Percentiles rank a stretch among this genome's conserved stretches.
These are phyloP conservation scores for Zymoseptoria tritici DNA, from an alignment of 2,329 filamentous ascomycete species.

Conservation along the genomic window DNA sequence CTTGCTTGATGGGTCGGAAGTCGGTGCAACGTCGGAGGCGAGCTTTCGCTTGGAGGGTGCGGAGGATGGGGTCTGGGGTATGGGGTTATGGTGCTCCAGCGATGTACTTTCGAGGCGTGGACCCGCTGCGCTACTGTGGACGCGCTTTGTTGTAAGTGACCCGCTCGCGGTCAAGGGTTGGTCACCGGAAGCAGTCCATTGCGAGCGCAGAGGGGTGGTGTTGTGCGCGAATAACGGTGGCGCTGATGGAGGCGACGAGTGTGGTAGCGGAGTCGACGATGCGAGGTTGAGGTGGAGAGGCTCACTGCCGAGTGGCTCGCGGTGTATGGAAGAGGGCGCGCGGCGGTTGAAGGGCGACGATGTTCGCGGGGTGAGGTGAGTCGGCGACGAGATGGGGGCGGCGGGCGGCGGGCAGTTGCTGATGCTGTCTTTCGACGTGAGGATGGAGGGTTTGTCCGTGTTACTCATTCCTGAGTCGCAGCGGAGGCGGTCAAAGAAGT, in stretches of 20 bases:
- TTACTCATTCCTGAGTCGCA: constrained; percentile 12
- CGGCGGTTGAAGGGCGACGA: constrained; percentile 15
- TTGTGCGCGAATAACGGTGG: neutral
- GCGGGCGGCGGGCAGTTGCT: constrained; percentile 3
- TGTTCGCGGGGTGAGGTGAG: constrained; percentile 9
- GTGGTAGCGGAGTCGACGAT: neutral
- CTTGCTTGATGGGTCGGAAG: constrained; percentile 13
- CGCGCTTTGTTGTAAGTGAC: neutral
- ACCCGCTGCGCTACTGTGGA: neutral
- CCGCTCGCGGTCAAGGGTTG: neutral
- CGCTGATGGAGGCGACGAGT: neutral
- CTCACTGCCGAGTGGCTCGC: neutral
- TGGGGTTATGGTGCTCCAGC: constrained; percentile 1
- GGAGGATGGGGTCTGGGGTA: constrained; percentile 3
- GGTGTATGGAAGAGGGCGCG: neutral
- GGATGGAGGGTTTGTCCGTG: constrained; percentile 12
- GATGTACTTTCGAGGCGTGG: constrained; percentile 4
- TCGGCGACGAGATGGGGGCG: neutral
- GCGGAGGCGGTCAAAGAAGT: neutral
- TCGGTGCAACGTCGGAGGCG: constrained; percentile 2
- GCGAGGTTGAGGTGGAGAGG: neutral
- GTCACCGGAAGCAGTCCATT: constrained; percentile 16
- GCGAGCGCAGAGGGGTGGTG: neutral
- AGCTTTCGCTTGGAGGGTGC: constrained; percentile 13
- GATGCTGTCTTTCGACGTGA: constrained; percentile 14